Evolutionary conservation across 73 alveolate species (phyloP), one percentile per base, ranked within the genome.

Genomic region (Blepharisma stoltei): DNA sequence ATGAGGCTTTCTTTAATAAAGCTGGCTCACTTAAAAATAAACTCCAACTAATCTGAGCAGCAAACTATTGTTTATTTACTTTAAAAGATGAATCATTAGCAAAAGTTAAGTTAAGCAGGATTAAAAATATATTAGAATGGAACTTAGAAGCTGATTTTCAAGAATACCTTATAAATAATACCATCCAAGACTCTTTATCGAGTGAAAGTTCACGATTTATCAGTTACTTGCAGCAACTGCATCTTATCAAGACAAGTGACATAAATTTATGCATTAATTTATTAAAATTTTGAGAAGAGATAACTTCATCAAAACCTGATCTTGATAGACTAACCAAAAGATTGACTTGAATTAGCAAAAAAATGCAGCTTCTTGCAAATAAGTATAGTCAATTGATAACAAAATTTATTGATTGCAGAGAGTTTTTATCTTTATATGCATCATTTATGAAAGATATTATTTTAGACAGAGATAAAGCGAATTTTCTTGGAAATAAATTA

Each of bases 121-220:
- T 14, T 8, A 60, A n/a, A 18, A 60, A 60, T 32, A 32, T 32
- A 14, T 2, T 18, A 60, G 45, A 60, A 2, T 18, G 18, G 11
- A 60, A 60, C 5, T 38, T 60, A 8, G 73, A 60, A 8, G 14
- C 45, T 20, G 73, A 60, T 18, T 60, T 60, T 25, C 73, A 60
- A 38, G 18, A 32, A 32, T 60, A 20, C 5, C 5, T 25, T 9
- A 38, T 9, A 8, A 14, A 25, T 14, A 25, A 60, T 14, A 14
- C 0, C 2, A 14, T 14, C 14, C 14, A 18, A 8, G 2, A 25
- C 3, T 14, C 11, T 8, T n/a, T 25, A n/a, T 60, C 18, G 47
- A 60, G 23, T 25, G 73, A 60, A 60, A 38, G 5, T 25, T 14
- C 23, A 8, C n/a, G 5, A n/a, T 60, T 20, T 60, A n/a, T 60